Percentiles rank a stretch among this genome's conserved stretches.
phyloP scores from a whole-genome alignment of 306 rosid species.

The Biancaea sappan region DNA sequence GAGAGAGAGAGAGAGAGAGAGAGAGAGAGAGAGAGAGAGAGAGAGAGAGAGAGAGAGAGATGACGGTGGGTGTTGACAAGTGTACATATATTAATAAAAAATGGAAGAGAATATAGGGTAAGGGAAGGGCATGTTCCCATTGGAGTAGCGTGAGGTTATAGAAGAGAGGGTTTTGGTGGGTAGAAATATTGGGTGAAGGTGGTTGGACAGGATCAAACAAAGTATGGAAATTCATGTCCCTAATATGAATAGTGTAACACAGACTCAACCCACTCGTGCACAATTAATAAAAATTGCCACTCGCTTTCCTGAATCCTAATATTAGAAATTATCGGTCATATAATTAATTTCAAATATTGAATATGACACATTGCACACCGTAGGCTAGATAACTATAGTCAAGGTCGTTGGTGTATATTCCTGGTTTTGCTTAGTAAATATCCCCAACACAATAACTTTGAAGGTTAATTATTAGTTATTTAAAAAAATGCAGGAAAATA shows the following conservation, averaged over 20 bases:
- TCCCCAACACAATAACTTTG: neutral
- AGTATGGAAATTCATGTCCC: slow-evolving; percentile 13
- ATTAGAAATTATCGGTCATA: neutral
- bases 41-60: neutral
- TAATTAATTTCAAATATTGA: neutral
- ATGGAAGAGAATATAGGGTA: slow-evolving; percentile 25
- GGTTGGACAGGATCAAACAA: slow-evolving; percentile 55
- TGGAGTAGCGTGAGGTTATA: slow-evolving; percentile 36
- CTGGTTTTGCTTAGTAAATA: slow-evolving; percentile 21
- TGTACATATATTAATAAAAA: neutral
- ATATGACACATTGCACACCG: neutral
- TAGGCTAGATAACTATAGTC: neutral
- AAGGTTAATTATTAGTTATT: slow-evolving; percentile 32
- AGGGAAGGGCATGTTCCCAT: slow-evolving; percentile 49
- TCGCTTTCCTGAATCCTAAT: slow-evolving; percentile 28
- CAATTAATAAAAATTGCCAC: slow-evolving; percentile 29
- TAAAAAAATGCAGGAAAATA: neutral
- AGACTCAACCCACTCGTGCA: slow-evolving; percentile 48
- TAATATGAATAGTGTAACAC: slow-evolving; percentile 24
- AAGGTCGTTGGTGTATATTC: neutral
- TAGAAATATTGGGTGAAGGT: slow-evolving; percentile 85
- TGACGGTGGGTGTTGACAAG: slow-evolving; percentile 27
- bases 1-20: slow-evolving; percentile 1
- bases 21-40: neutral
- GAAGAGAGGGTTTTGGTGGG: slow-evolving; percentile 56